Percentiles rank a stretch among this genome's conserved stretches.
Conservation (phyloP, 1,284 basidiomycete species). For the Leucoagaricus sp. region DNA sequence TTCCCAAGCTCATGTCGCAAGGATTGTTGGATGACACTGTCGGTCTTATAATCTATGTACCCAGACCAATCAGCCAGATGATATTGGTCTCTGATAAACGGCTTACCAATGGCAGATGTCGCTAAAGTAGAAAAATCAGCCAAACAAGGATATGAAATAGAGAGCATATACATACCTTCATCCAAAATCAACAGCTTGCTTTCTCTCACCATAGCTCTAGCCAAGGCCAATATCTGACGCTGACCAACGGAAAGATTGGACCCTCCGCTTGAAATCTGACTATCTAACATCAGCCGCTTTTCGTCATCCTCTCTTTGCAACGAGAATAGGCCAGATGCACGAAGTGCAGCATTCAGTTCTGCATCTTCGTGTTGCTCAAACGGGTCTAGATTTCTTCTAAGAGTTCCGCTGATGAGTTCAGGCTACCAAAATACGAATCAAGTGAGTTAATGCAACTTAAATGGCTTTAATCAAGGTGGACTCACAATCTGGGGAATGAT, state of each 20-base stretch:
- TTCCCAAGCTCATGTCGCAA: conserved; percentile 52
- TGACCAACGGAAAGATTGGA: conserved; percentile 73
- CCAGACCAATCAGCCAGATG: conserved; percentile 14
- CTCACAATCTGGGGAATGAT: conserved; percentile 58
- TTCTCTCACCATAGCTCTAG: conserved; percentile 55
- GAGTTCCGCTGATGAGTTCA: conserved; percentile 54
- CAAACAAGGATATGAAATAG: not conserved
- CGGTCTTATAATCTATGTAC: conserved; percentile 56
- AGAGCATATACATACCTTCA: conserved; percentile 42
- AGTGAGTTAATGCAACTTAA: conserved; percentile 38
- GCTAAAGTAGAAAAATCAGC: conserved; percentile 31
- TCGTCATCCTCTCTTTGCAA: conserved; percentile 52
- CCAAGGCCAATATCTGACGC: conserved; percentile 65
- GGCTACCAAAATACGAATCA: conserved; percentile 41
- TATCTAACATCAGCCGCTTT: conserved; percentile 51
- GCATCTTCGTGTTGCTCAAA: conserved; percentile 76
- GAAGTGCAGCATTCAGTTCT: conserved; percentile 53
- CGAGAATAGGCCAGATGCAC: conserved; percentile 55
- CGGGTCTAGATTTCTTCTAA: conserved; percentile 53
- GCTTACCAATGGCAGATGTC: conserved; percentile 53
- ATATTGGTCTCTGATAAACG: not conserved
- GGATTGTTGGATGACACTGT: conserved; percentile 58
- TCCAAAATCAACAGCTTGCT: conserved; percentile 64
- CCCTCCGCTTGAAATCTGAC: conserved; percentile 56
- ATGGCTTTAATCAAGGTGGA: conserved; percentile 25